These are phyloP conservation scores for Serendipita indica DNA, from an alignment of 768 basidiomycete genomes.

Conservation along the genomic window DNA sequence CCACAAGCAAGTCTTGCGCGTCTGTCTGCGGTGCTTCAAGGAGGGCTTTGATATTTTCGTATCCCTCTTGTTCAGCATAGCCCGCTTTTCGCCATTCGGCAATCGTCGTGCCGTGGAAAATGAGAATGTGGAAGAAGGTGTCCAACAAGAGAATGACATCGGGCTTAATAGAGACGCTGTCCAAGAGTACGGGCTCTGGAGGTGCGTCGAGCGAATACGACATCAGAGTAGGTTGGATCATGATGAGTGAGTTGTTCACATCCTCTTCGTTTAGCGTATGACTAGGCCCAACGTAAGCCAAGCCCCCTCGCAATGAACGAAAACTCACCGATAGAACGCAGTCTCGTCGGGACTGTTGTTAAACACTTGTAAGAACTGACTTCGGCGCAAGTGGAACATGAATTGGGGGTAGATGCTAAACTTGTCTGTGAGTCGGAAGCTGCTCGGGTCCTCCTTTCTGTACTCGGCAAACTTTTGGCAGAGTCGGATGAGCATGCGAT, in stretches of 20 bases:
- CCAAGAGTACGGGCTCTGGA: slow-evolving; percentile 87
- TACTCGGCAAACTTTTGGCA: slow-evolving; percentile 99
- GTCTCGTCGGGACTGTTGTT: slow-evolving; percentile 99
- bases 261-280: slow-evolving; percentile 94
- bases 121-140: slow-evolving; percentile 99
- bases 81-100: slow-evolving; percentile 97
- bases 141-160: slow-evolving; percentile 94
- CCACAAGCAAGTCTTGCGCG: slow-evolving; percentile 89
- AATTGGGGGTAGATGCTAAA: slow-evolving; percentile 99
- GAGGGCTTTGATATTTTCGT: slow-evolving; percentile 95
- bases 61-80: slow-evolving; percentile 96
- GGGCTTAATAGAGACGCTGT: slow-evolving; percentile 93
- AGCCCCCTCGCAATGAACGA: slow-evolving; percentile 5
- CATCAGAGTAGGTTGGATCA: slow-evolving; percentile 99
- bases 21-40: slow-evolving; percentile 75
- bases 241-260: slow-evolving; percentile 97
- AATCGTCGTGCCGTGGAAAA: slow-evolving; percentile 96
- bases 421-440: slow-evolving; percentile 85
- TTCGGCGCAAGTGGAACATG: slow-evolving; percentile 97
- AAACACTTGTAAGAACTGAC: slow-evolving; percentile 98
- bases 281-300: slow-evolving; percentile 27
- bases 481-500: slow-evolving; percentile 93
- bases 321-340: slow-evolving; percentile 78
- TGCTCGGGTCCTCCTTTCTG: slow-evolving; percentile 89
- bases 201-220: slow-evolving; percentile 87